phyloP scores from a whole-genome alignment of 352 stramenopile genomes.

The Phytopythium aichiense region DNA sequence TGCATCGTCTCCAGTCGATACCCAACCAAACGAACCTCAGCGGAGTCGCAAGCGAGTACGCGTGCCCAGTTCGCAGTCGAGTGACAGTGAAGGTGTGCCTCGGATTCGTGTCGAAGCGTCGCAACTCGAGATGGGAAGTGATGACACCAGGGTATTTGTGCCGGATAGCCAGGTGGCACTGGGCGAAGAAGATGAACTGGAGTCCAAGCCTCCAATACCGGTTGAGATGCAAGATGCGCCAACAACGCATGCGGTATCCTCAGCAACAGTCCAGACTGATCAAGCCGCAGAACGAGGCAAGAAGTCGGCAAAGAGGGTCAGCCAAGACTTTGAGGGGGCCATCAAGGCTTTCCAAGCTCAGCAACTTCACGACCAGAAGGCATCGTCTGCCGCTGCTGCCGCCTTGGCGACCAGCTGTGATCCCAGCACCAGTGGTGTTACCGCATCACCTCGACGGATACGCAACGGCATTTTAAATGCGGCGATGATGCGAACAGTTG shows the following conservation, averaged over 20 bases:
- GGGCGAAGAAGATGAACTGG: conserved; percentile 30
- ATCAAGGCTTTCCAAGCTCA: conserved; percentile 42
- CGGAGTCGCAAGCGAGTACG: conserved; percentile 22
- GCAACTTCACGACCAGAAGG: conserved; percentile 4
- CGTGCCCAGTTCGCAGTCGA: conserved; percentile 13
- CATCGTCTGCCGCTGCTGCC: conserved; percentile 3
- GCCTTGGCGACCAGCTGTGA: neutral
- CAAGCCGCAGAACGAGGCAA: neutral
- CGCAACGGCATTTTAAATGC: conserved; percentile 15
- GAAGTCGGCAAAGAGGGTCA: conserved; percentile 24
- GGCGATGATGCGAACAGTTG: conserved; percentile 8
- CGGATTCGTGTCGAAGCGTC: conserved; percentile 1
- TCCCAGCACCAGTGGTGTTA: neutral
- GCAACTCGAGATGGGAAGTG: conserved; percentile 4
- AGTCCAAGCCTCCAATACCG: conserved; percentile 29
- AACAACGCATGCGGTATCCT: too few relatives aligned
- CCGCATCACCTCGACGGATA: neutral
- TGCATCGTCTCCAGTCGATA: neutral
- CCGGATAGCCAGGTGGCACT: conserved; percentile 1
- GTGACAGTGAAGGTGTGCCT: neutral
- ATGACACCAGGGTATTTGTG: conserved; percentile 8
- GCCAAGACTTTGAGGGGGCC: conserved; percentile 44
- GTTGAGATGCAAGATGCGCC: neutral
- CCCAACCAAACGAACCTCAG: neutral
- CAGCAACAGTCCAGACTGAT: neutral